phyloP scores from a whole-genome alignment of 345 rosid species.

The Boechera stricta region DNA sequence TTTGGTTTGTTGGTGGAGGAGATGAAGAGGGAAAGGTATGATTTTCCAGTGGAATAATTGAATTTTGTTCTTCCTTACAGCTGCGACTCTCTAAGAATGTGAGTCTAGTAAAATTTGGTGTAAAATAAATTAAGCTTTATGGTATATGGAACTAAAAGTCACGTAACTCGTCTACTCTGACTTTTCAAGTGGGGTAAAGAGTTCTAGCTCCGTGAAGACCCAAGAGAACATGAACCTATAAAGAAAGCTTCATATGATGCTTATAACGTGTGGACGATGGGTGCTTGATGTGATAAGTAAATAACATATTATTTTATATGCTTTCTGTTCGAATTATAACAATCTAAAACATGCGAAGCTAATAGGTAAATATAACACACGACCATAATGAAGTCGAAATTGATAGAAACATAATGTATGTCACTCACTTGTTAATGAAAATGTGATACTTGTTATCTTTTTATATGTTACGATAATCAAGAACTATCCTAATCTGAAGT shows the following conservation, averaged over 20 bases:
- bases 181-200: too few relatives aligned
- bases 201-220: background rate
- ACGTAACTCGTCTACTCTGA: too few relatives aligned
- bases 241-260: background rate
- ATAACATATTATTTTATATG: background rate
- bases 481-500: too few relatives aligned
- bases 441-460: too few relatives aligned
- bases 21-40: slow-evolving; percentile 69
- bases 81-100: background rate
- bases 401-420: too few relatives aligned
- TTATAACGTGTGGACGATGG: background rate
- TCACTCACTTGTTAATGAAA: too few relatives aligned
- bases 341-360: background rate
- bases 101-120: background rate
- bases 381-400: background rate
- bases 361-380: background rate
- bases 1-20: slow-evolving; percentile 61
- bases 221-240: background rate
- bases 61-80: background rate
- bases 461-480: too few relatives aligned
- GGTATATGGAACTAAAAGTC: background rate
- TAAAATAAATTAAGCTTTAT: background rate
- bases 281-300: background rate
- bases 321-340: background rate
- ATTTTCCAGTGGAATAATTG: slow-evolving; percentile 19